Conservation (phyloP, 169 alveolate genomes). For the Plasmodium inui region DNA sequence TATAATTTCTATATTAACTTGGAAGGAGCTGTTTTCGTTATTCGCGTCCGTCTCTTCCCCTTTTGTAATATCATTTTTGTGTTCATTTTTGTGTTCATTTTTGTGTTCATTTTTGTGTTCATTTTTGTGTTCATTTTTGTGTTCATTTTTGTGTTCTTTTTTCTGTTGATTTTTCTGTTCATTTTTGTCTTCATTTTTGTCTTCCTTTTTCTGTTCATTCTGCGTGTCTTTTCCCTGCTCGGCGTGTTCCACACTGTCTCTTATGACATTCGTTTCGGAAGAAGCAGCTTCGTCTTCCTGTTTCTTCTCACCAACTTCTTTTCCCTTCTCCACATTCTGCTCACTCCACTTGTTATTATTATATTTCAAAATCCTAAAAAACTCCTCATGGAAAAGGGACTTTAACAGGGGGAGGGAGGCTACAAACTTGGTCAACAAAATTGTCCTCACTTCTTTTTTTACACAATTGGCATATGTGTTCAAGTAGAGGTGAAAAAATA, state of each 20-base stretch:
- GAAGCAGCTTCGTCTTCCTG: not conserved
- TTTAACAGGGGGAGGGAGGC: constrained; percentile 32
- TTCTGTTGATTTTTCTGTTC: too few species aligned
- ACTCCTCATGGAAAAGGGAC: constrained; percentile 63
- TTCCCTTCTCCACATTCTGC: not conserved
- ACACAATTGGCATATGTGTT: constrained; percentile 46
- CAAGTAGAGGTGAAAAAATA: constrained; percentile 64
- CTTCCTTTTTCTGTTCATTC: not conserved
- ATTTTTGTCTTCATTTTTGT: not conserved
- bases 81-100: not conserved
- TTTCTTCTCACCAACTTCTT: not conserved
- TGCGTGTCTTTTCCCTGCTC: not conserved
- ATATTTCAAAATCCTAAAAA: constrained; percentile 65
- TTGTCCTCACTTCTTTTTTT: constrained; percentile 26
- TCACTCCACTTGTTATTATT: constrained; percentile 24
- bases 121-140: not conserved
- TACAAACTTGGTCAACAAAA: constrained; percentile 43
- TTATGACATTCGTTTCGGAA: not conserved
- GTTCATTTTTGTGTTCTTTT: not conserved
- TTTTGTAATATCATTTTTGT: not conserved
- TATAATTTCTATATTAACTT: constrained; percentile 68
- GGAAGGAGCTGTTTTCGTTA: constrained; percentile 16
- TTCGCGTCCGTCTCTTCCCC: not conserved
- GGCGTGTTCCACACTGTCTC: not conserved
- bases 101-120: not conserved